Evolutionary conservation across 192 early-diverging fungal species (phyloP), one percentile per base, ranked within the genome.

Genomic region (Piromyces finnis): DNA sequence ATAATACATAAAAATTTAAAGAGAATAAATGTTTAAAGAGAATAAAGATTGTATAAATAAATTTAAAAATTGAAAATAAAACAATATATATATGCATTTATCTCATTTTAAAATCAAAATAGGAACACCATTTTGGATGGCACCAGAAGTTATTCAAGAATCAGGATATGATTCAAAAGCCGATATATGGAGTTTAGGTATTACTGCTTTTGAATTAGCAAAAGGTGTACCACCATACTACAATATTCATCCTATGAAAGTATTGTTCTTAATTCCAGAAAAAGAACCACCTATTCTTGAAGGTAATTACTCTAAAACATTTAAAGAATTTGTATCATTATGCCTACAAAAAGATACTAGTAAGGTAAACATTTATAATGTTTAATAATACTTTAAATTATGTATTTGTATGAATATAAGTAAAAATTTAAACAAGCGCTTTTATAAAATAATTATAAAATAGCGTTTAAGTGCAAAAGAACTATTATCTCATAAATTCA

Each of bases 141-240:
- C 30, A 6, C 30, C 30, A 32, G 30, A 32, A 32, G 30, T 32
- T 32, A 32, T 32, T 83, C 91, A 94, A 83, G 94, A 96, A 85
- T 92, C 94, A 2, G 95, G 94, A 7, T 99, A 98, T 82, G 93
- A 96, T 88, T 91, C 90, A 82, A 97, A 94, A 85, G 97, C 97
- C 0, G 97, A 99, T 87, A 97, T 99, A 29, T 99, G 97, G 97
- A 94, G 93, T 35, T 87, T 97, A 32, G 97, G 97, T 3, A 97
- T 99, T 82, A 99, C 97, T 9, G 96, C 95, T 0, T 94, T 98
- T 37, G 97, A 99, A 87, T 86, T 99, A 32, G 96, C 96, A 26
- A 95, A 94, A 78, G 95, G 95, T 17, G 87, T 92, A 82, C 95
- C 98, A 29, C 98, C 97, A 29, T 92, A 95, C 79, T 93, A 95